Conservation (phyloP, 306 rosid species). For the Acacia crassicarpa region DNA sequence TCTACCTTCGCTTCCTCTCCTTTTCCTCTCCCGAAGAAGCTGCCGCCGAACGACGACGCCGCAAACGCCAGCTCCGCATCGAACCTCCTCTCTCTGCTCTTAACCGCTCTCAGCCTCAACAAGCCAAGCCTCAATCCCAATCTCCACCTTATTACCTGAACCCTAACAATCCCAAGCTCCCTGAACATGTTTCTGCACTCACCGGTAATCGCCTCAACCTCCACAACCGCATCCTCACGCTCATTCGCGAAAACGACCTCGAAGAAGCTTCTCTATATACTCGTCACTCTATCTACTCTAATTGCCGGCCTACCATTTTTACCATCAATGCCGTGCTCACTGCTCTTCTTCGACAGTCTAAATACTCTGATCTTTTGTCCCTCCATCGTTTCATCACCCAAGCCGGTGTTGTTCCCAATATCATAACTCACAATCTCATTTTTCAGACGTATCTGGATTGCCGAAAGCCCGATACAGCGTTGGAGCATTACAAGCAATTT, state of each 20-base stretch:
- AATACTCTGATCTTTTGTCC: constrained; percentile 79
- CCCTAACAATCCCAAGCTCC: constrained; percentile 85
- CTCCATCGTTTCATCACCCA: constrained; percentile 93
- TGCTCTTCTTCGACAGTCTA: constrained; percentile 84
- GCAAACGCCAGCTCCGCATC: constrained; percentile 94
- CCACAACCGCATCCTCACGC: constrained; percentile 72
- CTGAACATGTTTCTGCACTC: constrained; percentile 75
- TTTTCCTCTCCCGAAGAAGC: constrained; percentile 86
- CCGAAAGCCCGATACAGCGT: constrained; percentile 83
- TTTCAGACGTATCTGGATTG: constrained; percentile 93
- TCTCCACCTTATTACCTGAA: constrained; percentile 55
- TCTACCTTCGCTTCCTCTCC: constrained; percentile 57
- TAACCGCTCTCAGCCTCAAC: constrained; percentile 55
- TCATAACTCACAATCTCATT: constrained; percentile 78
- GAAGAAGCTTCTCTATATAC: constrained; percentile 93
- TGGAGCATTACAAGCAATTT: constrained; percentile 87
- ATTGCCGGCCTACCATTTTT: constrained; percentile 90
- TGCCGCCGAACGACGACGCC: constrained; percentile 95
- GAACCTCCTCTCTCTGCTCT: constrained; percentile 90
- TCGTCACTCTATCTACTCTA: constrained; percentile 91
- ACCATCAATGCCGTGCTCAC: constrained; percentile 81
- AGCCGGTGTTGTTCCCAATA: constrained; percentile 87
- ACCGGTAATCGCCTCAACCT: constrained; percentile 82
- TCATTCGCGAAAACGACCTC: constrained; percentile 80
- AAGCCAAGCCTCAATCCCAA: constrained; percentile 41